Conservation (phyloP, 352 stramenopile species). For the Phytophthora sp. region DNA sequence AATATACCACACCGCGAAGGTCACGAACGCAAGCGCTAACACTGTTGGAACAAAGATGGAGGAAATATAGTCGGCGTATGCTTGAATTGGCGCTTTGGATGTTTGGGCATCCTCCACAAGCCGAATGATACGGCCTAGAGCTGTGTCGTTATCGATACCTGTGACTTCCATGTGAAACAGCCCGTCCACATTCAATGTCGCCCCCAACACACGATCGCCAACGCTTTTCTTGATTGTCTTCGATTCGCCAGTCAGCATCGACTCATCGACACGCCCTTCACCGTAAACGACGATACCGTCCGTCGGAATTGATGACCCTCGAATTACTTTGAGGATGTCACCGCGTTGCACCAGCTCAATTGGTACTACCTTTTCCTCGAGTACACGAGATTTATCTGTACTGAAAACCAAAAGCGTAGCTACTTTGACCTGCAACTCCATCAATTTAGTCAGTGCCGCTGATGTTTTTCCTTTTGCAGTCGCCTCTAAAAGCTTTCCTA, state of each 20-base stretch:
- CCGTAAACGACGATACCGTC: constrained; percentile 92
- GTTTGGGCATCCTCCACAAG: constrained; percentile 98
- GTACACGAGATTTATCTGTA: constrained; percentile 42
- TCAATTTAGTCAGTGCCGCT: constrained; percentile 93
- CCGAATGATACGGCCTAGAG: constrained; percentile 96
- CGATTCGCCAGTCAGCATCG: constrained; percentile 94
- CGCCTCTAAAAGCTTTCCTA: constrained; percentile 97
- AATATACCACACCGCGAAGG: constrained; percentile 95
- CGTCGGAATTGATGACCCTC: constrained; percentile 88
- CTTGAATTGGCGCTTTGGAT: constrained; percentile 97
- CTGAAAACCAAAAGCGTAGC: constrained; percentile 89
- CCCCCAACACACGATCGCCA: constrained; percentile 85
- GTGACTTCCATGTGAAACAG: constrained; percentile 93
- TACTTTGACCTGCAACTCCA: constrained; percentile 94
- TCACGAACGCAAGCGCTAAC: constrained; percentile 89
- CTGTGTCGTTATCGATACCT: constrained; percentile 89
- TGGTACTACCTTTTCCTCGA: constrained; percentile 70
- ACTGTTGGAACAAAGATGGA: constrained; percentile 96
- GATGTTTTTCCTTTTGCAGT: constrained; percentile 93
- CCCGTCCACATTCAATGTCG: constrained; percentile 90
- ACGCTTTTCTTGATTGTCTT: constrained; percentile 90
- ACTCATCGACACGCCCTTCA: constrained; percentile 92
- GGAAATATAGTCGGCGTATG: constrained; percentile 95
- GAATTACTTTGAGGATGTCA: constrained; percentile 93
- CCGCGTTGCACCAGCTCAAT: constrained; percentile 89